Evolutionary conservation across 179 eudicot genomes (phyloP).

Genomic region (Spinacia oleracea): DNA sequence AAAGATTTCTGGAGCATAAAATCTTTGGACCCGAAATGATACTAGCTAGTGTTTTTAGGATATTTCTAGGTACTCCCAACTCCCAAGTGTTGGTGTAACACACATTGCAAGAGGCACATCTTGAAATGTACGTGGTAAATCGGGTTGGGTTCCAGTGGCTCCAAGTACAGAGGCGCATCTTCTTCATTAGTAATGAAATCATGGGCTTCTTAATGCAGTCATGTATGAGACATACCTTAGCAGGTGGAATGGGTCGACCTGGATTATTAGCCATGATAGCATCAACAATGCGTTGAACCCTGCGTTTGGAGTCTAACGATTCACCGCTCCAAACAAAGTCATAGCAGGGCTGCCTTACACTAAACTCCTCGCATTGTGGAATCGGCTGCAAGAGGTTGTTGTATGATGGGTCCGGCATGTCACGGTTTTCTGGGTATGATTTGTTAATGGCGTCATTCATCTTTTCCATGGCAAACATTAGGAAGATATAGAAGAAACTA

Average conservation of each 20-base stretch:
- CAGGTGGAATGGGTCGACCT: slow-evolving; percentile 51
- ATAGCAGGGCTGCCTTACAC: slow-evolving; percentile 50
- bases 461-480: slow-evolving; percentile 47
- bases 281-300: slow-evolving; percentile 37
- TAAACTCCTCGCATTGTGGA: slow-evolving; percentile 60
- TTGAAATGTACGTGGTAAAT: too few relatives aligned
- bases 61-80: too few relatives aligned
- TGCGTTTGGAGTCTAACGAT: slow-evolving; percentile 31
- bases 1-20: too few relatives aligned
- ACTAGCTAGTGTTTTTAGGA: too few relatives aligned
- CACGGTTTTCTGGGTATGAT: slow-evolving; percentile 32
- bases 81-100: too few relatives aligned
- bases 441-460: slow-evolving; percentile 35
- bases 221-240: slow-evolving; percentile 40
- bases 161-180: too few relatives aligned
- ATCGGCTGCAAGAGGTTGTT: slow-evolving; percentile 42
- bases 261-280: slow-evolving; percentile 60
- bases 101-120: too few relatives aligned
- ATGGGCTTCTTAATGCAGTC: background rate
- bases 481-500: slow-evolving; percentile 55
- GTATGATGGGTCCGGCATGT: slow-evolving; percentile 40
- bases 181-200: too few relatives aligned
- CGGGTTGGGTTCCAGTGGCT: too few relatives aligned
- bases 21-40: too few relatives aligned
- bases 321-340: slow-evolving; percentile 71